Evolutionary conservation across 768 basidiomycete species (phyloP), one percentile per base, ranked within the genome.

Genomic region (Dendrothele bispora): DNA sequence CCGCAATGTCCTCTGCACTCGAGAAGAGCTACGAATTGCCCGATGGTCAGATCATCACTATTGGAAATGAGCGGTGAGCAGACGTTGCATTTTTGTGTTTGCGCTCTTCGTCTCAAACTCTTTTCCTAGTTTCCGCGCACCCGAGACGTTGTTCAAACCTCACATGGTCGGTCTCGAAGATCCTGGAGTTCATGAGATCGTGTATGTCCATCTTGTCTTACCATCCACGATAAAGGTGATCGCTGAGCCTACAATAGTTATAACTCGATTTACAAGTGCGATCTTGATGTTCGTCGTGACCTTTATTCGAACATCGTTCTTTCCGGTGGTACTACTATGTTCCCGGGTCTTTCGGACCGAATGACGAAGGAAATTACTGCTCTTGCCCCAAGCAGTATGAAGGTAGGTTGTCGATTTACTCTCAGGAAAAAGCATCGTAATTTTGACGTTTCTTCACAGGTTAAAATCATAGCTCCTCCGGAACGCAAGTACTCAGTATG

Each of bases 401-500:
- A 46, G 50, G 50, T 47, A 40, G 35, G 45, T 30, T 22, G 11
- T 27, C 14, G 10, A 28, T 18, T 18, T 10, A 5, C 26, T 40
- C 39, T 14, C 15, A 5, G 39, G 22, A 7, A 5, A 21, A 10
- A 40, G 22, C 15, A 7, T 22, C 7, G 20, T 44, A 14, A 26
- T 17, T 14, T n/a, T 11, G 20, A 4, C 6, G 30, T 28, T 28
- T 20, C 21, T 3, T 21, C 28, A 5, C 48, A 82, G 79, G 86
- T 93, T 48, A 52, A 64, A 56, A 82, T 83, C 50, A 80, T 83
- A 52, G 79, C 82, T 30, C 82, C 83, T 29, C 82, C 83, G 25
- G 83, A 86, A 74, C 68, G 83, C 56, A 86, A 81, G 66, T 83
- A 83, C 77, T 82, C 80, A 45, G 93, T 95, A 70, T 97, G 94